Evolutionary conservation across 2,329 filamentous ascomycete genomes (phyloP).

Genomic region (Gliomastix tumulicola): DNA sequence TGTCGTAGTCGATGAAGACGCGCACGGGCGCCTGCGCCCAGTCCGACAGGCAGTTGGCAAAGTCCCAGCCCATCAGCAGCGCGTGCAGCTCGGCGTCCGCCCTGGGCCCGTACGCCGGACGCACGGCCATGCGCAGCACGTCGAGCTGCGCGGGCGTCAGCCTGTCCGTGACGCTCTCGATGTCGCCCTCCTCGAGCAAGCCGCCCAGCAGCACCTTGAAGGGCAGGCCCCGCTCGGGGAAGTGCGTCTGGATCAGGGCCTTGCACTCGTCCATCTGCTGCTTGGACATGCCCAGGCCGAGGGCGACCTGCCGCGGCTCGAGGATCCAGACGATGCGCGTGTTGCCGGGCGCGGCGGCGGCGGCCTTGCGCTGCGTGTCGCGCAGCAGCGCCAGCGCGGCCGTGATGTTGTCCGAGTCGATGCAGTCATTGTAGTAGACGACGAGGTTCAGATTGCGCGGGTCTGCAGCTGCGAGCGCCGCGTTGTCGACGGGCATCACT

Average conservation of each 20-base stretch:
- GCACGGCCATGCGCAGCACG: too few relatives aligned
- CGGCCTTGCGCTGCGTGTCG: conserved; percentile 6
- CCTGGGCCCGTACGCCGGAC: too few relatives aligned
- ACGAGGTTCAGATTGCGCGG: too few relatives aligned
- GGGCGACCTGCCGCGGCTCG: conserved; percentile 14
- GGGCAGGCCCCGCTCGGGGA: conserved; percentile 6
- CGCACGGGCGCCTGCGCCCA: conserved; percentile 14
- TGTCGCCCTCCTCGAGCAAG: conserved; percentile 8
- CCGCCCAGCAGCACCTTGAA: conserved; percentile 13
- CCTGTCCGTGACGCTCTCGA: too few relatives aligned
- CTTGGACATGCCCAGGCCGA: conserved; percentile 9
- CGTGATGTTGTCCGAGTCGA: conserved; percentile 15
- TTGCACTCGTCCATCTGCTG: conserved; percentile 9
- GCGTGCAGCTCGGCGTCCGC: too few relatives aligned
- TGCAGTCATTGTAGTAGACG: conserved; percentile 16
- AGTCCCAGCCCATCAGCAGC: conserved; percentile 12
- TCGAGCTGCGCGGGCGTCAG: too few relatives aligned
- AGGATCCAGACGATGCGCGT: conserved; percentile 13
- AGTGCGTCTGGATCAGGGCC: conserved; percentile 9
- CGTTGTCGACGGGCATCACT: too few relatives aligned
- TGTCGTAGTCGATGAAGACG: conserved; percentile 27
- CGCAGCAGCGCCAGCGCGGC: conserved; percentile 11
- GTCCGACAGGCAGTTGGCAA: conserved; percentile 8
- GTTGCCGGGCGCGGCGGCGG: too few relatives aligned
- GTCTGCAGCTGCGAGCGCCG: too few relatives aligned